phyloP scores from a whole-genome alignment of 108 stramenopile genomes.

The Cyclotella cryptica region DNA sequence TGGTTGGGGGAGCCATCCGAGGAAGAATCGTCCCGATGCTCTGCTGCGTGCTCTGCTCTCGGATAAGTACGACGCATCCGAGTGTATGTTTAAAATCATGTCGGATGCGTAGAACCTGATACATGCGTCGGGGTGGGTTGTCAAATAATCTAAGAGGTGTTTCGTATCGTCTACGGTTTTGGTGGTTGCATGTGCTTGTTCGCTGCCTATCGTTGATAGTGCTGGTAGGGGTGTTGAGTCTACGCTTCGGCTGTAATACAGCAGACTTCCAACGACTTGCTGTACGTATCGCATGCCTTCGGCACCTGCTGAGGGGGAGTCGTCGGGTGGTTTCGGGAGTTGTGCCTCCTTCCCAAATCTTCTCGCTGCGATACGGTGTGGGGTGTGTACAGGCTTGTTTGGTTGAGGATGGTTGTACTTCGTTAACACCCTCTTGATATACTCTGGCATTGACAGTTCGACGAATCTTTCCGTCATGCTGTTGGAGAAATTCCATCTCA shows the following conservation, averaged over 20 bases:
- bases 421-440: slow-evolving; percentile 40
- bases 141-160: slow-evolving; percentile 47
- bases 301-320: slow-evolving; percentile 14
- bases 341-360: slow-evolving; percentile 49
- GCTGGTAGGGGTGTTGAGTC: slow-evolving; percentile 46
- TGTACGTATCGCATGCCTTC: slow-evolving; percentile 37
- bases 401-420: slow-evolving; percentile 48
- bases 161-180: slow-evolving; percentile 4
- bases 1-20: too few relatives aligned
- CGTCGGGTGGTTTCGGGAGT: slow-evolving; percentile 18
- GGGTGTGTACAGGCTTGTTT: slow-evolving; percentile 43
- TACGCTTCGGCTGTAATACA: slow-evolving; percentile 54
- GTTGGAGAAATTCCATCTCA: slow-evolving; percentile 9
- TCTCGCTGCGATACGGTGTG: slow-evolving; percentile 4
- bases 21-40: too few relatives aligned
- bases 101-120: slow-evolving; percentile 33
- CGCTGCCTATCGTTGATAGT: slow-evolving; percentile 25
- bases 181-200: slow-evolving; percentile 29
- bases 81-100: slow-evolving; percentile 15
- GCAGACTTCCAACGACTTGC: slow-evolving; percentile 39
- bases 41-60: too few relatives aligned
- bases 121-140: slow-evolving; percentile 53
- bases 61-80: background rate
- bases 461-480: background rate
- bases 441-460: slow-evolving; percentile 61